Percentiles rank a stretch among this genome's conserved stretches.
phyloP scores from a whole-genome alignment of 2,329 filamentous ascomycete species.

The Pseudogymnoascus sp. region DNA sequence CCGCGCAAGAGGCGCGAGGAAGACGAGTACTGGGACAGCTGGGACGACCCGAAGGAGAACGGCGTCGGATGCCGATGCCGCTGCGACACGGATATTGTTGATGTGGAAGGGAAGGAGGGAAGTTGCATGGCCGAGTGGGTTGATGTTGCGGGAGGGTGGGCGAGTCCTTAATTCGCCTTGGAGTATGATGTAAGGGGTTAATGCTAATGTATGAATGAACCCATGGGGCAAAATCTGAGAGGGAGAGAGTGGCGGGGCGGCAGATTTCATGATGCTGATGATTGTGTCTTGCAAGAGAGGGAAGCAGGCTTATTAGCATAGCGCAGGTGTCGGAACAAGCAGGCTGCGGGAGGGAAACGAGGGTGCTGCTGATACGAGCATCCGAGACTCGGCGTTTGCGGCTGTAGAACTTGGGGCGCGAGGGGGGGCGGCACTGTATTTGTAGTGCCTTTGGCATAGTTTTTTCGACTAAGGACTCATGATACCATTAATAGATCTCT shows the following conservation, averaged over 20 bases:
- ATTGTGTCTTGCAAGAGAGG: background rate
- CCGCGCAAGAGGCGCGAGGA: constrained; percentile 82
- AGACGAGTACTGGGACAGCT: constrained; percentile 90
- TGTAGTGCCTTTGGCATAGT: background rate
- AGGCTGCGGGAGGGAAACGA: background rate
- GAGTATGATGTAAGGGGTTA: background rate
- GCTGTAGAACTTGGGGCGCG: background rate
- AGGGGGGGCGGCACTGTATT: background rate
- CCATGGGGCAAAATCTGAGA: background rate
- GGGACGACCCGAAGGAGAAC: constrained; percentile 84
- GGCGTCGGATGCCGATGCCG: constrained; percentile 93
- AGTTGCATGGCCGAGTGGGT: constrained; percentile 96
- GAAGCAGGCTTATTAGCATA: background rate
- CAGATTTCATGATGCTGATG: background rate
- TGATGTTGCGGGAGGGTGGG: constrained; percentile 91
- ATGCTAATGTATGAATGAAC: background rate
- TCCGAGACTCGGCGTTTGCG: constrained; percentile 3
- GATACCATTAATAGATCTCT: constrained; percentile 5
- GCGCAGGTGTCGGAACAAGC: background rate
- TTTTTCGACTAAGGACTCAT: background rate
- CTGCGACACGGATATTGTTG: constrained; percentile 94
- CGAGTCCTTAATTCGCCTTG: constrained; percentile 32
- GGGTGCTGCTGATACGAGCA: background rate
- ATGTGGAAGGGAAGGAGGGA: constrained; percentile 95
- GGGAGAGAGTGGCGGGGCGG: background rate